Percentiles rank a stretch among this genome's conserved stretches.
Conservation (phyloP, 225 moss, liverwort and hornwort genomes). For the Climacium dendroides region DNA sequence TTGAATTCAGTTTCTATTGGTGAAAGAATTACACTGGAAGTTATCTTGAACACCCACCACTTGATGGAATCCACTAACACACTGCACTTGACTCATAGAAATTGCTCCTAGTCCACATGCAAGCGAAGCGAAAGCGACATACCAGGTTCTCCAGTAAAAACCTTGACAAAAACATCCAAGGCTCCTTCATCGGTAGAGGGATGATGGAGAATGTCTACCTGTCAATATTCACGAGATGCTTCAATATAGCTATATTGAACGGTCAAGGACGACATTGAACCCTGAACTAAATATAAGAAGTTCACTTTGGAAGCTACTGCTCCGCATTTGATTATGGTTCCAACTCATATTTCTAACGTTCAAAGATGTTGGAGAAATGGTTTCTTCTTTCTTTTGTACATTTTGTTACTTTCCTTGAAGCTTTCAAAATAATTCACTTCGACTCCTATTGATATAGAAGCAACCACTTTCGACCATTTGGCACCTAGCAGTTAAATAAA, state of each 20-base stretch:
- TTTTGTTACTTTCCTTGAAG: not conserved
- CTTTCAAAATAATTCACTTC: not conserved
- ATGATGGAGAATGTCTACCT: conserved; percentile 92
- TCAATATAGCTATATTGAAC: not conserved
- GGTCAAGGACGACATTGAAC: not conserved
- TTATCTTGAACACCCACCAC: not conserved
- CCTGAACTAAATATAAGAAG: not conserved
- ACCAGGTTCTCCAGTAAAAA: conserved; percentile 90
- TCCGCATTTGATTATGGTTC: not conserved
- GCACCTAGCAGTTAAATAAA: not conserved
- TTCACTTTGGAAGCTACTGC: not conserved
- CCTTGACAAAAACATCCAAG: conserved; percentile 83
- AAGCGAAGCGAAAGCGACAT: not conserved
- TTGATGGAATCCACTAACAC: not conserved
- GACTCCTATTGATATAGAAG: not conserved
- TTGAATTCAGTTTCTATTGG: not conserved
- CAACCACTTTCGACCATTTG: not conserved
- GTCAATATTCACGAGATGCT: not conserved
- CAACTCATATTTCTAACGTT: not conserved
- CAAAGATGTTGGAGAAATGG: not conserved
- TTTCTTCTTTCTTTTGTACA: not conserved
- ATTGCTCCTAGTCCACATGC: not conserved
- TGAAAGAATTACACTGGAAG: not conserved
- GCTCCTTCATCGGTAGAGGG: conserved; percentile 85
- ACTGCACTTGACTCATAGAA: not conserved